These are phyloP conservation scores for Hortiboletus campestris DNA, from an alignment of 768 basidiomycete genomes.

Conservation along the genomic window DNA sequence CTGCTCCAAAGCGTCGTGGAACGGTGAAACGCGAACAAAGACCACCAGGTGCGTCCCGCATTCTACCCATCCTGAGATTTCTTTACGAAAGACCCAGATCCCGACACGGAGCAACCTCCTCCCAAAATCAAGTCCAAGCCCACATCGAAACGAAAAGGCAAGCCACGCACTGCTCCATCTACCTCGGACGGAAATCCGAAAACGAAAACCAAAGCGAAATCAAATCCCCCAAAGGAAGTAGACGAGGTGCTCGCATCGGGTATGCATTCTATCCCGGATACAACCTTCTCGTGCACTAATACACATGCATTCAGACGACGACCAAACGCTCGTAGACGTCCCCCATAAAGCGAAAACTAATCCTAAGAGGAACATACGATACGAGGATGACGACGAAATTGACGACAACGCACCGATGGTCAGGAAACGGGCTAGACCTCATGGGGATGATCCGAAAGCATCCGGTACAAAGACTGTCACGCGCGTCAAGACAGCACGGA, in stretches of 20 bases:
- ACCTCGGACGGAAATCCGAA: neutral
- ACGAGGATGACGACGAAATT: neutral
- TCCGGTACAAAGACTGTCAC: neutral
- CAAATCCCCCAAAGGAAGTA: constrained; percentile 1
- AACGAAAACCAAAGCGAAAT: constrained; percentile 6
- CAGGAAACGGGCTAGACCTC: neutral
- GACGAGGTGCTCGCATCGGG: constrained; percentile 15
- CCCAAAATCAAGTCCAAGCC: neutral
- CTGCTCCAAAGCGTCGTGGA: constrained; percentile 18
- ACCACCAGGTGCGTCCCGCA: neutral
- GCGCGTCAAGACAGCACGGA: neutral
- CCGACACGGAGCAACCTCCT: constrained; percentile 1
- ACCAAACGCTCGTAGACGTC: constrained; percentile 25
- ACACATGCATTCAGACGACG: constrained; percentile 24
- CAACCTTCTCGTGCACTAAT: neutral
- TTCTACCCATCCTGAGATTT: neutral
- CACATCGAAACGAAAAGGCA: constrained; percentile 11
- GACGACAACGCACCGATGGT: constrained; percentile 1
- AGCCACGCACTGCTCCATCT: neutral
- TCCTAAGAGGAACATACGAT: neutral
- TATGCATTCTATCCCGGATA: neutral
- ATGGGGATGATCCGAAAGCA: neutral
- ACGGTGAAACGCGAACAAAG: constrained; percentile 14
- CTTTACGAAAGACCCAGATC: neutral
- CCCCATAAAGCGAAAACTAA: constrained; percentile 12